phyloP scores from a whole-genome alignment of 768 basidiomycete genomes.

The Asterophora lycoperdoides region DNA sequence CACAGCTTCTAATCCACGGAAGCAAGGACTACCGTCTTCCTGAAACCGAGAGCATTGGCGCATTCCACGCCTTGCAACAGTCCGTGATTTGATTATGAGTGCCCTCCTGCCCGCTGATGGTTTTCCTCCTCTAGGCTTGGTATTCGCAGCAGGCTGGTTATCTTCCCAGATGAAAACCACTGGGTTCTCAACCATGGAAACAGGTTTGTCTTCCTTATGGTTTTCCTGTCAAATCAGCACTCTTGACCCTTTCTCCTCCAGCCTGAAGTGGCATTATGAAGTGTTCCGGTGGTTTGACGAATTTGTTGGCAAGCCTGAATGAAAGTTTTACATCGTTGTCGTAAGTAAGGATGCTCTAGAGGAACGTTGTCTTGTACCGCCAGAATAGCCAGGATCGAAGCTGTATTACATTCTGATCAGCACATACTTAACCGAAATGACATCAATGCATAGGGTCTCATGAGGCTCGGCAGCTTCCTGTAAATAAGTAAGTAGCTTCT shows the following conservation, averaged over 20 bases:
- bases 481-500: too few relatives aligned
- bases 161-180: slow-evolving; percentile 91
- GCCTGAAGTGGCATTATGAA: slow-evolving; percentile 94
- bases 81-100: slow-evolving; percentile 31
- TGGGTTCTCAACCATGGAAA: slow-evolving; percentile 85
- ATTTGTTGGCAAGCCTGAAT: slow-evolving; percentile 44
- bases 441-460: background rate
- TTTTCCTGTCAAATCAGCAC: background rate
- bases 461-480: background rate
- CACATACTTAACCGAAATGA: background rate
- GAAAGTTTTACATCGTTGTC: background rate
- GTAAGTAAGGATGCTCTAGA: background rate
- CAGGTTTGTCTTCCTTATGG: slow-evolving; percentile 39
- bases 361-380: background rate
- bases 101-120: background rate
- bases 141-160: slow-evolving; percentile 70
- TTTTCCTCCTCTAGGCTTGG: slow-evolving; percentile 43
- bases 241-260: slow-evolving; percentile 18
- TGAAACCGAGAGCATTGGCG: slow-evolving; percentile 78
- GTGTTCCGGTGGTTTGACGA: slow-evolving; percentile 87
- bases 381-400: background rate
- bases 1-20: slow-evolving; percentile 79
- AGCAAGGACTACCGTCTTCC: slow-evolving; percentile 87
- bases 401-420: slow-evolving; percentile 1
- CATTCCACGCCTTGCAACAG: slow-evolving; percentile 85